phyloP scores from a whole-genome alignment of 2,329 filamentous ascomycete species.

The Colletotrichum sublineola region DNA sequence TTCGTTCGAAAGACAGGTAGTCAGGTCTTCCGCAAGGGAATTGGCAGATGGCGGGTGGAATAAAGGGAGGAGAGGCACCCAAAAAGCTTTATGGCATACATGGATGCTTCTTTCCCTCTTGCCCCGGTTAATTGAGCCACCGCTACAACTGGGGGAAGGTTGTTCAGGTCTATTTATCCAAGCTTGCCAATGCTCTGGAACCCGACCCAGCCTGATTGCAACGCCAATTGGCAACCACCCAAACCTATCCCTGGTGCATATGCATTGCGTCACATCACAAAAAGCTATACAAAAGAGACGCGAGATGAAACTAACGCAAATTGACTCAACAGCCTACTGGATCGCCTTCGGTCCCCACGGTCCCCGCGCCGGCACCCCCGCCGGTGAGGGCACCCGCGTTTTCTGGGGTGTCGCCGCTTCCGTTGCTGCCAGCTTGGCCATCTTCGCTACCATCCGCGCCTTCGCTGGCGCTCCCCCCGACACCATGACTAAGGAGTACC shows the following conservation, averaged over 20 bases:
- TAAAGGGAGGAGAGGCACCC: neutral
- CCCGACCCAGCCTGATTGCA: constrained; percentile 20
- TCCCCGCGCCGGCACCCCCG: constrained; percentile 84
- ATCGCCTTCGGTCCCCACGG: constrained; percentile 98
- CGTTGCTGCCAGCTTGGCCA: constrained; percentile 72
- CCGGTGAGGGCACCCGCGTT: constrained; percentile 87
- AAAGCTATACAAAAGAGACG: neutral
- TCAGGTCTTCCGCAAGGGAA: constrained; percentile 23
- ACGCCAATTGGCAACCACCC: constrained; percentile 22
- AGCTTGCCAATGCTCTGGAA: neutral
- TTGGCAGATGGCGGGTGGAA: constrained; percentile 1
- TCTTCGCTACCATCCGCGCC: constrained; percentile 81
- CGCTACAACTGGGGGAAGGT: neutral
- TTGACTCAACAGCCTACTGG: constrained; percentile 85
- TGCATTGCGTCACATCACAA: constrained; percentile 33
- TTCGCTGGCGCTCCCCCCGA: constrained; percentile 80
- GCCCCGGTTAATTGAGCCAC: constrained; percentile 14
- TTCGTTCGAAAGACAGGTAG: constrained; percentile 19
- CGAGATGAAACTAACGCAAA: constrained; percentile 54
- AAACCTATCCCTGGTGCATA: constrained; percentile 34
- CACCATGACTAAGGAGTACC: constrained; percentile 97
- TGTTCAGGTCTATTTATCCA: constrained; percentile 13
- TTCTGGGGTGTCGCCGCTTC: constrained; percentile 79
- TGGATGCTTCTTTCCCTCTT: constrained; percentile 3
- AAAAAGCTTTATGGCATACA: neutral